Conservation (phyloP, 306 rosid genomes). For the Rubus idaeus region DNA sequence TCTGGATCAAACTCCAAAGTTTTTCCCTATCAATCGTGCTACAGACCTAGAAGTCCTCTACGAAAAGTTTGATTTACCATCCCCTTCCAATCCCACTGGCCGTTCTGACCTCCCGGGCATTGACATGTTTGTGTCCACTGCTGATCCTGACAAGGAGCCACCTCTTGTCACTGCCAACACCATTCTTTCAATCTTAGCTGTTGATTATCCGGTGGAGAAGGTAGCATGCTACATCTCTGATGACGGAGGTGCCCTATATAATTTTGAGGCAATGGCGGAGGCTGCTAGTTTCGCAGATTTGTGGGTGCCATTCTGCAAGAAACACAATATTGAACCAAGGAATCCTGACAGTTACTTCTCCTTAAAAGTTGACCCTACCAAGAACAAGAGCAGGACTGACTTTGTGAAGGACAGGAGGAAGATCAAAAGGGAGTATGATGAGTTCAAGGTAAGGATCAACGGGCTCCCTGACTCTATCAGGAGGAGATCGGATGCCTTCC, state of each 20-base stretch:
- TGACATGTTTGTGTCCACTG: constrained; percentile 83
- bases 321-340: constrained; percentile 78
- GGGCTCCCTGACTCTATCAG: constrained; percentile 79
- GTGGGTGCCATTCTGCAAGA: constrained; percentile 91
- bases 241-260: constrained; percentile 84
- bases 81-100: constrained; percentile 51
- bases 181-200: constrained; percentile 78
- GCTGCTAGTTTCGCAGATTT: constrained; percentile 92
- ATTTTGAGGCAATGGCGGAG: constrained; percentile 86
- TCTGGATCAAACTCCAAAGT: constrained; percentile 84
- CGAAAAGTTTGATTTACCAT: constrained; percentile 66
- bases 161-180: constrained; percentile 92
- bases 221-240: constrained; percentile 82
- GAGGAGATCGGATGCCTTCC: constrained; percentile 77
- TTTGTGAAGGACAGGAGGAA: constrained; percentile 90
- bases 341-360: constrained; percentile 80
- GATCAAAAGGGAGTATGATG: constrained; percentile 93
- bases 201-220: constrained; percentile 89
- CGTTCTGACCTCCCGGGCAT: constrained; percentile 51
- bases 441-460: constrained; percentile 81
- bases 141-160: constrained; percentile 93
- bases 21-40: constrained; percentile 71
- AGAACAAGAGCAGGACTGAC: constrained; percentile 71
- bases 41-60: constrained; percentile 72
- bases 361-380: constrained; percentile 76